Evolutionary conservation across 1,139 yeast genomes (phyloP), one percentile per base, ranked within the genome.

Genomic region (Suhomyces coccinellae): DNA sequence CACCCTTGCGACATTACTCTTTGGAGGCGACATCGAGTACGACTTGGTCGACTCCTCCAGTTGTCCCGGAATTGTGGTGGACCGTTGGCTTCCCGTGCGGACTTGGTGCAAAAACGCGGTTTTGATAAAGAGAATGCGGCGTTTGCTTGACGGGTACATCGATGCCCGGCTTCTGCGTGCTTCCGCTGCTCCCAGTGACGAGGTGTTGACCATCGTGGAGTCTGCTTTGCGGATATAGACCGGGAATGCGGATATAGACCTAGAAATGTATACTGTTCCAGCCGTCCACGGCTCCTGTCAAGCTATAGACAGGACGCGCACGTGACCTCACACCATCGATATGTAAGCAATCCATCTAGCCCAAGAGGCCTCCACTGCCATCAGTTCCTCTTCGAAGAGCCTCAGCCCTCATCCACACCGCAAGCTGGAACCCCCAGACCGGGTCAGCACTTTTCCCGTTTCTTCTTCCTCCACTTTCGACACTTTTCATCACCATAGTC

Each of bases 31-130:
- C 0, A 76, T 93, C 13, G 66, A 75, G 24, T 90, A 88, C 55
- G 96, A 91, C 55, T 65, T 88, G 33, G 65, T 68, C 7, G 57
- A 65, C 4, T 58, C 66, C 4, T 58, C 66, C 37, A 85, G 40
- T 73, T 34, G 36, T 10, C 57, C 57, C 2, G 58, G 58, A 1
- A 49, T 54, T 24, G 57, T 54, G 14, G 36, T 54, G 37, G 58
- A 53, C 41, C 41, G 50, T 60, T 90, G 47, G 96, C 87, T 57
- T 75, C 77, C 40, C 87, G 97, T 97, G 90, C 96, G 8, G 71
- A 93, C 30, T 73, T 87, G 98, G 97, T 87, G 96, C 52, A 86
- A 95, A 55, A 89, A 91, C 58, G 98, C 95, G 0, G 96, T 93
- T 4, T 69, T 91, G 43, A 77, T 90, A 33, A 87, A 87, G 50